phyloP scores from a whole-genome alignment of 2,329 filamentous ascomycete genomes.

The Clarireedia paspali region DNA sequence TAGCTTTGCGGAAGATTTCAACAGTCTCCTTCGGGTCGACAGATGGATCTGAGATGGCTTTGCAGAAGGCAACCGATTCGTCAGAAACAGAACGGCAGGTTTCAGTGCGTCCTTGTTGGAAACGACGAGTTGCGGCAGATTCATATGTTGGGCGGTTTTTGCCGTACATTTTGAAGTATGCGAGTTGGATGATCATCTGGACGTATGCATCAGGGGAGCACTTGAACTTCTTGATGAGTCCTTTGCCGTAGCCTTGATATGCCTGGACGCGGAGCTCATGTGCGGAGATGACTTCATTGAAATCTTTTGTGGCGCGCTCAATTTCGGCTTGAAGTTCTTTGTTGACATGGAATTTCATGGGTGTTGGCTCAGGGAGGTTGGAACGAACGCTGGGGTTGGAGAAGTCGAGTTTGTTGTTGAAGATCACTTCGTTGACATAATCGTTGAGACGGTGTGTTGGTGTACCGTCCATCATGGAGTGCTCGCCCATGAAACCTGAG shows the following conservation, averaged over 20 bases:
- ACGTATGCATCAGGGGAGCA: conserved; percentile 96
- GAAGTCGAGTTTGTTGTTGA: conserved; percentile 90
- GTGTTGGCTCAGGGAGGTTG: conserved; percentile 71
- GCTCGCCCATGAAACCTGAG: conserved; percentile 94
- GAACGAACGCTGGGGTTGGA: conserved; percentile 71
- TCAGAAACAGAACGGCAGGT: conserved; percentile 90
- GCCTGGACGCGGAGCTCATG: conserved; percentile 92
- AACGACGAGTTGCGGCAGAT: conserved; percentile 87
- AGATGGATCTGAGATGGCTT: conserved; percentile 67
- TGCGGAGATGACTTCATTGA: conserved; percentile 70
- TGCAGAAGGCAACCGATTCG: conserved; percentile 84
- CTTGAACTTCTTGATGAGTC: conserved; percentile 98
- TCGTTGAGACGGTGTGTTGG: conserved; percentile 96
- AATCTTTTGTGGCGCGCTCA: conserved; percentile 69
- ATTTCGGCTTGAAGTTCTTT: conserved; percentile 70
- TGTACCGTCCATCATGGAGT: conserved; percentile 99
- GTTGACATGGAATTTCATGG: conserved; percentile 71
- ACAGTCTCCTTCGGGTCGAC: conserved; percentile 57
- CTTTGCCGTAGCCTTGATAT: conserved; percentile 97
- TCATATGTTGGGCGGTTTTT: conserved; percentile 97
- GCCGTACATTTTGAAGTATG: conserved; percentile 98
- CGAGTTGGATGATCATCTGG: conserved; percentile 97
- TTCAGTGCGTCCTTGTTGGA: conserved; percentile 93
- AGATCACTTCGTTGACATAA: conserved; percentile 85
- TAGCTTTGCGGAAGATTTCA: conserved; percentile 72